Evolutionary conservation across 305 asterid species (phyloP).

Genomic region (Fraxinus nigra): DNA sequence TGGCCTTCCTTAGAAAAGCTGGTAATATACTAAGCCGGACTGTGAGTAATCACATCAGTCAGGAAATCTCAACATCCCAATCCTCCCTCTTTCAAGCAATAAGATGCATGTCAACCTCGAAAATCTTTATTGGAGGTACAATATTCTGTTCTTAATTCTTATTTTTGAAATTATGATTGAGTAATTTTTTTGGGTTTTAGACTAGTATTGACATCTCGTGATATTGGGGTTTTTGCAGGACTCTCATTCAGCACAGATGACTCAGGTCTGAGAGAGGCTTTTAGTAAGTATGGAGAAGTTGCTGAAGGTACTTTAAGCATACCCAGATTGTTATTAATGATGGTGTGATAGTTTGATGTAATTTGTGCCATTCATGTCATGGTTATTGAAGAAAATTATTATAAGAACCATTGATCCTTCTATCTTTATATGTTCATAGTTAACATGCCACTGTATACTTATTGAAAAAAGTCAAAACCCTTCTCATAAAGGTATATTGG

Average conservation of each 20-base stretch:
- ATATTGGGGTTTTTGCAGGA: slow-evolving; percentile 45
- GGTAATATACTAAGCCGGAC: slow-evolving; percentile 52
- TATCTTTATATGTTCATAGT: neutral
- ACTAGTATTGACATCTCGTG: slow-evolving; percentile 6
- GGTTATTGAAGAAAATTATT: neutral
- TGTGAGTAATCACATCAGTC: slow-evolving; percentile 36
- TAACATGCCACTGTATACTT: neutral
- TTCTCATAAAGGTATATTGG: neutral
- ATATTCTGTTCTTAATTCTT: neutral
- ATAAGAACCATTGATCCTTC: neutral
- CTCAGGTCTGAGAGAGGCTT: slow-evolving; percentile 49
- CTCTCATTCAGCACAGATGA: slow-evolving; percentile 63
- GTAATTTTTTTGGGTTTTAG: neutral
- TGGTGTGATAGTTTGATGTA: neutral
- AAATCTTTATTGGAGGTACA: slow-evolving; percentile 79
- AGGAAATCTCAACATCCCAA: slow-evolving; percentile 42
- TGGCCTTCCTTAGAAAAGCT: slow-evolving; percentile 80
- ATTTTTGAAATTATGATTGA: neutral
- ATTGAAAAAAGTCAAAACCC: neutral
- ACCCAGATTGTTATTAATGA: slow-evolving; percentile 9
- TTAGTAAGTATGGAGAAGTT: slow-evolving; percentile 68
- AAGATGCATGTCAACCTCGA: slow-evolving; percentile 79
- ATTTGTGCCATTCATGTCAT: neutral
- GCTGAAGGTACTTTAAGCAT: slow-evolving; percentile 52
- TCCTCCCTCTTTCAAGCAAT: slow-evolving; percentile 62